Evolutionary conservation across 2,329 filamentous ascomycete species (phyloP), one percentile per base, ranked within the genome.

Genomic region (Leptodontidium sp.): DNA sequence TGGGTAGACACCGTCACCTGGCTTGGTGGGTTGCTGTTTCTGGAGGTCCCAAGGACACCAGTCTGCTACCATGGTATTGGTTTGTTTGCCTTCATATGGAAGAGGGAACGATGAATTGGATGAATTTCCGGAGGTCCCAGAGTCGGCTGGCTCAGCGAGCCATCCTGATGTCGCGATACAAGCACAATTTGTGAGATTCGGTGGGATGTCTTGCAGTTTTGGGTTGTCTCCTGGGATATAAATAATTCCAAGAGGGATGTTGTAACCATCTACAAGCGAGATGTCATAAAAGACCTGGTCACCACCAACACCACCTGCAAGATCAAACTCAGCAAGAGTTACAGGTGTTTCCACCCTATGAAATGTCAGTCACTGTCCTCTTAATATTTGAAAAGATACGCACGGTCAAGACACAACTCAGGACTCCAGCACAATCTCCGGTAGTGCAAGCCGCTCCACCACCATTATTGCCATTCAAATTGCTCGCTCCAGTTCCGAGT

Each of bases 31-130:
- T 15, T 88, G 88, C 66, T 86, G 86, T 26, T 88, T 84, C 74
- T 94, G 91, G 55, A 93, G 84, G 72, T 92, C 87, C 90, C 91
- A 94, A 0, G 93, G 93, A 80, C 93, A 97, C 93, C 93, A 97
- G 65, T 83, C 81, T 29, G 84, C 82, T 17, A 93, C 84, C 67
- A 86, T 82, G 14, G 82, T 77, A 70, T 88, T 85, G 53, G 87
- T 88, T 69, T 89, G 83, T 7, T 81, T 79, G 21, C 83, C 78
- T 73, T 94, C 91, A 73, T 91, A 89, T 85, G 45, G 82, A 80
- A 78, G 92, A 92, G 89, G 77, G 90, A 87, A 68, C 87, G 81
- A 71, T 2, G 82, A 80, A 77, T 92, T 93, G 88, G 77, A 90
- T 86, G 68, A 88, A 80, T 74, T 75, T 7, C 76, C 75, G 70